These are phyloP conservation scores for Angophora floribunda DNA, from an alignment of 345 rosid genomes.

Conservation along the genomic window DNA sequence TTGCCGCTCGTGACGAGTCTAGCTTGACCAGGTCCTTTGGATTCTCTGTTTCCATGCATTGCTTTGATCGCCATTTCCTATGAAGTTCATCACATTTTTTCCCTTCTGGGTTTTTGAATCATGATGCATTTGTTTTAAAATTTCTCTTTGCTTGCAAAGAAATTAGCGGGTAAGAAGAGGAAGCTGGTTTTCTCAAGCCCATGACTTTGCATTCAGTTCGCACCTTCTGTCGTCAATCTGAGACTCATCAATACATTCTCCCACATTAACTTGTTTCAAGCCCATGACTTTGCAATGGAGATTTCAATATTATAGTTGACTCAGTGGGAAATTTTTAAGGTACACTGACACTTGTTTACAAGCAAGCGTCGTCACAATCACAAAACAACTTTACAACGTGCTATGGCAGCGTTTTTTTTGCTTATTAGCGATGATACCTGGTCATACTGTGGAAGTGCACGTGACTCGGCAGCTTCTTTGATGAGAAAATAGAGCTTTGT, in stretches of 20 bases:
- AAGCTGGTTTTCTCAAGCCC: neutral
- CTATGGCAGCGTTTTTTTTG: neutral
- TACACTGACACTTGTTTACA: neutral
- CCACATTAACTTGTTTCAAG: neutral
- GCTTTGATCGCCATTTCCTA: neutral
- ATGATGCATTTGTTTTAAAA: neutral
- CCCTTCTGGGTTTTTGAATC: neutral
- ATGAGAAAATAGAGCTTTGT: neutral
- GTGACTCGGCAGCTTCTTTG: neutral
- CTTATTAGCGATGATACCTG: neutral
- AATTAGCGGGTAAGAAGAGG: neutral
- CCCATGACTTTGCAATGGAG: neutral
- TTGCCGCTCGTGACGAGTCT: neutral
- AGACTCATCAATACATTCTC: neutral
- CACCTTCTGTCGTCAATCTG: neutral
- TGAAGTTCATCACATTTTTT: rapidly evolving
- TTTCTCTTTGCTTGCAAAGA: neutral
- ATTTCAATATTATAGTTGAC: neutral
- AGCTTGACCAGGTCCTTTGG: neutral
- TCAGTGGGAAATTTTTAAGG: neutral
- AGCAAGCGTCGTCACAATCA: neutral
- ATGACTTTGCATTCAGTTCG: too few relatives aligned
- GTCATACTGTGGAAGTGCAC: neutral
- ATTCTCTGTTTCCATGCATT: neutral
- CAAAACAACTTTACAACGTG: neutral